phyloP scores from a whole-genome alignment of 202 grass and related monocot genomes.

The Bolboschoenoplectus hybrid region DNA sequence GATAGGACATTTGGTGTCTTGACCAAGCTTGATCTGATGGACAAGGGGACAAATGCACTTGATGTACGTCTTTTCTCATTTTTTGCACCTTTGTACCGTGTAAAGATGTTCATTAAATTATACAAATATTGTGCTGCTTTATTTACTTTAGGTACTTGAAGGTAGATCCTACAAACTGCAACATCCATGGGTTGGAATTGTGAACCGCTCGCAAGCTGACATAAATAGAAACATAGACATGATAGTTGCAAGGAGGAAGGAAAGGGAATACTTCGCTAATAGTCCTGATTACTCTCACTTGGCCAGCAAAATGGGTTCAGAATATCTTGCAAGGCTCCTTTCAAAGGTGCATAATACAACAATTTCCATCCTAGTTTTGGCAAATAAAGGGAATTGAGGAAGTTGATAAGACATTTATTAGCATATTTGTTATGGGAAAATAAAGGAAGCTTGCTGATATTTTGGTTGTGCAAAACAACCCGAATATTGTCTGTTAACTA shows the following conservation, averaged over 20 bases:
- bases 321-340: constrained; percentile 90
- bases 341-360: constrained; percentile 51
- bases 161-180: constrained; percentile 78
- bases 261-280: constrained; percentile 78
- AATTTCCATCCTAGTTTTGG: background rate
- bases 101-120: constrained; percentile 16
- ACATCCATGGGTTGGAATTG: constrained; percentile 88
- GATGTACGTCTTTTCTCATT: constrained; percentile 56
- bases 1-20: constrained; percentile 90
- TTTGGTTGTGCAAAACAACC: background rate
- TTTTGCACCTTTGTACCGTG: background rate
- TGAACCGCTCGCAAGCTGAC: constrained; percentile 90
- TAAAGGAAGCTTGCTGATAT: background rate
- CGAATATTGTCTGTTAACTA: background rate
- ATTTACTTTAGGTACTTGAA: constrained; percentile 69
- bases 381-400: background rate
- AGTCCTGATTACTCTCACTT: constrained; percentile 81
- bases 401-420: background rate
- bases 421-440: background rate
- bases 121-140: constrained; percentile 7
- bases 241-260: constrained; percentile 76
- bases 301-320: constrained; percentile 87
- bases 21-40: constrained; percentile 97
- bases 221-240: constrained; percentile 85
- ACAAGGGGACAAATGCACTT: constrained; percentile 92